Percentiles rank a stretch among this genome's conserved stretches.
phyloP scores from a whole-genome alignment of 169 alveolate species.

The Amoebophrya sp. region DNA sequence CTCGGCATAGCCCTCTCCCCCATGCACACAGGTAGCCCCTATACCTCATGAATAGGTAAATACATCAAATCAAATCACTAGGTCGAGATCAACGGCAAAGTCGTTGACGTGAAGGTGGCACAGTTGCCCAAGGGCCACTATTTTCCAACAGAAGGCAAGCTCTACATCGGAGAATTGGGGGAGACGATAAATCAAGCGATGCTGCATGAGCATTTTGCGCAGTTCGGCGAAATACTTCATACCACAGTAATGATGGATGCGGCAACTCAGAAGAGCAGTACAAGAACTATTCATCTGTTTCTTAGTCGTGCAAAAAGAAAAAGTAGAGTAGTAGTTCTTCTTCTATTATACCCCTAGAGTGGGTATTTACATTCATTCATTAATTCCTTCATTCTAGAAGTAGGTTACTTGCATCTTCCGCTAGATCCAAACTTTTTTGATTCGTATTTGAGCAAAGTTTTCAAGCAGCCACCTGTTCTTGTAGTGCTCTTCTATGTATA shows the following conservation, averaged over 20 bases:
- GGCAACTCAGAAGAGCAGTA: not conserved
- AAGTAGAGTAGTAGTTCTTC: not conserved
- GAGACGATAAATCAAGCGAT: not conserved
- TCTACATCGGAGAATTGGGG: not conserved
- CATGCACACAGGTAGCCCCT: too few relatives aligned
- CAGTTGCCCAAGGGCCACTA: not conserved
- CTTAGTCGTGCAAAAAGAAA: not conserved
- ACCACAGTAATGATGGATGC: not conserved
- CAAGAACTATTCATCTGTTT: not conserved
- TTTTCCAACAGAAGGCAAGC: not conserved
- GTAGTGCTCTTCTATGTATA: too few relatives aligned
- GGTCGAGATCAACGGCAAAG: conserved; percentile 40
- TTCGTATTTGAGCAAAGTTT: too few relatives aligned
- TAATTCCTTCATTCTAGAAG: too few relatives aligned
- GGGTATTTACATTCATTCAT: too few relatives aligned
- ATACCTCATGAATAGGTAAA: too few relatives aligned
- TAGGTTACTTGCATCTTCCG: too few relatives aligned
- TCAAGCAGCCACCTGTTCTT: too few relatives aligned
- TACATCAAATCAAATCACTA: too few relatives aligned
- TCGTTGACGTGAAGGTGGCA: conserved; percentile 45
- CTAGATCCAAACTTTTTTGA: too few relatives aligned
- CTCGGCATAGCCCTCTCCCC: too few relatives aligned
- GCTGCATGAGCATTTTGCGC: not conserved
- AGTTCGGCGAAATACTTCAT: not conserved
- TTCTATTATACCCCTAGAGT: not conserved